Conservation (phyloP, 768 basidiomycete species). For the Mycena albidolilacea region DNA sequence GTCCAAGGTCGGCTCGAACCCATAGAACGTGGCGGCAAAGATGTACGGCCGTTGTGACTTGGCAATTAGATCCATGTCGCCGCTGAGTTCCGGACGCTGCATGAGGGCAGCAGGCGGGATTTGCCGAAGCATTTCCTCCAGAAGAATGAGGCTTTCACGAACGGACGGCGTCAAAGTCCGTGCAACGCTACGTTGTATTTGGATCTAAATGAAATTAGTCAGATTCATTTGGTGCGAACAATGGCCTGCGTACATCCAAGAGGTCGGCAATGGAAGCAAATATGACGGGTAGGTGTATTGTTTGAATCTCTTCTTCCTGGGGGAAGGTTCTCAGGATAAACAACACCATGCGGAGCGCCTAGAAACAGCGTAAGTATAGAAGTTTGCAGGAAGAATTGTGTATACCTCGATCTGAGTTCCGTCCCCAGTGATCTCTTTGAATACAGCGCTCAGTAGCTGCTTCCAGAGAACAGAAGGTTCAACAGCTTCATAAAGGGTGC, state of each 20-base stretch:
- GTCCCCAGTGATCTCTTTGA: conserved; percentile 66
- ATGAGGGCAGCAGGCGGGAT: conserved; percentile 65
- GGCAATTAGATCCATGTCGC: conserved; percentile 50
- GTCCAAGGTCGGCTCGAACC: conserved; percentile 50
- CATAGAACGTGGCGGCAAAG: conserved; percentile 78
- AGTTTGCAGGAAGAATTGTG: conserved; percentile 2
- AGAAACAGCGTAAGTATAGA: conserved; percentile 28
- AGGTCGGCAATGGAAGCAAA: conserved; percentile 79
- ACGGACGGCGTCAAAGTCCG: conserved; percentile 54
- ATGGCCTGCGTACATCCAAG: conserved; percentile 66
- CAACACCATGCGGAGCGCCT: conserved; percentile 78
- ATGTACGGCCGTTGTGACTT: conserved; percentile 58
- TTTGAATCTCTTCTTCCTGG: conserved; percentile 91
- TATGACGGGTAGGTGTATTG: conserved; percentile 84
- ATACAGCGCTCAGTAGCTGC: conserved; percentile 71
- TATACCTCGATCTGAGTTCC: conserved; percentile 65
- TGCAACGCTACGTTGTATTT: conserved; percentile 53
- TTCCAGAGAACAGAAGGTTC: conserved; percentile 94
- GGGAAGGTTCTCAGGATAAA: conserved; percentile 85
- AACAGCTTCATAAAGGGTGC: conserved; percentile 91
- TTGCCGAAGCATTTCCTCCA: conserved; percentile 67
- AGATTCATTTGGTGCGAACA: conserved; percentile 12
- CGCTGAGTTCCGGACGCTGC: conserved; percentile 64
- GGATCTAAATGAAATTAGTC: conserved; percentile 46
- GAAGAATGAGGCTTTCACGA: conserved; percentile 62